Evolutionary conservation across 2,329 filamentous ascomycete genomes (phyloP).

Genomic region (Cercospora zeina): DNA sequence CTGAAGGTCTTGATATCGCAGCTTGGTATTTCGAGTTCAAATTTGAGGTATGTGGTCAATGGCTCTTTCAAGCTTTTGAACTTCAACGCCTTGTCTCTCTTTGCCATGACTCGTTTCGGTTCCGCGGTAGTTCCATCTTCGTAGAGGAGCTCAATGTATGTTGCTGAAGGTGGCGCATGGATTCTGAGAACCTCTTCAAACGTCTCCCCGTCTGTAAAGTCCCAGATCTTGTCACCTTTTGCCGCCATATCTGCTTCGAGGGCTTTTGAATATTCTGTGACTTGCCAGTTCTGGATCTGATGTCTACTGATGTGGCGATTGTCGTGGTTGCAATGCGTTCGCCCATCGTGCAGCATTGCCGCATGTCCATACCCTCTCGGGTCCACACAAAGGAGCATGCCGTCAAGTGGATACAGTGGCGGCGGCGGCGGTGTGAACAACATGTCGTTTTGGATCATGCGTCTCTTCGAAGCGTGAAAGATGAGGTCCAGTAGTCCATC

Average conservation of each 20-base stretch:
- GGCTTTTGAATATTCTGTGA: slow-evolving; percentile 35
- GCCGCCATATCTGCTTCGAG: slow-evolving; percentile 40
- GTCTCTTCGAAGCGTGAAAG: slow-evolving; percentile 38
- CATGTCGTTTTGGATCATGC: slow-evolving; percentile 14
- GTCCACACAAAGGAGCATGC: slow-evolving; percentile 30
- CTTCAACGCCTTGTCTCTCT: slow-evolving; percentile 35
- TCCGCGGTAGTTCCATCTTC: slow-evolving; percentile 31
- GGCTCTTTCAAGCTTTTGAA: slow-evolving; percentile 39
- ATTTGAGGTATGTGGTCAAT: slow-evolving; percentile 37
- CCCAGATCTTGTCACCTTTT: slow-evolving; percentile 41
- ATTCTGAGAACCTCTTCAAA: slow-evolving; percentile 39
- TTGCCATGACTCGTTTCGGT: slow-evolving; percentile 37
- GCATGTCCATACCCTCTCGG: slow-evolving; percentile 26
- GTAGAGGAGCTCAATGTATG: slow-evolving; percentile 45
- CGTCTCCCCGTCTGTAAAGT: slow-evolving; percentile 37
- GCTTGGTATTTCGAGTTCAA: slow-evolving; percentile 39
- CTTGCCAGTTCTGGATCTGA: slow-evolving; percentile 40
- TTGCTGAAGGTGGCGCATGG: slow-evolving; percentile 34
- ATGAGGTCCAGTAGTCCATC: slow-evolving; percentile 37
- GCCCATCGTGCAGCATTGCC: slow-evolving; percentile 28
- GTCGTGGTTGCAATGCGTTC: slow-evolving; percentile 38
- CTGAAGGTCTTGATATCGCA: slow-evolving; percentile 39
- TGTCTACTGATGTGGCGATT: slow-evolving; percentile 35
- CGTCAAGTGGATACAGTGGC: slow-evolving; percentile 2
- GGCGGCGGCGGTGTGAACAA: background rate